phyloP scores from a whole-genome alignment of 176 grass and related monocot genomes.

The Pharus latifolius region DNA sequence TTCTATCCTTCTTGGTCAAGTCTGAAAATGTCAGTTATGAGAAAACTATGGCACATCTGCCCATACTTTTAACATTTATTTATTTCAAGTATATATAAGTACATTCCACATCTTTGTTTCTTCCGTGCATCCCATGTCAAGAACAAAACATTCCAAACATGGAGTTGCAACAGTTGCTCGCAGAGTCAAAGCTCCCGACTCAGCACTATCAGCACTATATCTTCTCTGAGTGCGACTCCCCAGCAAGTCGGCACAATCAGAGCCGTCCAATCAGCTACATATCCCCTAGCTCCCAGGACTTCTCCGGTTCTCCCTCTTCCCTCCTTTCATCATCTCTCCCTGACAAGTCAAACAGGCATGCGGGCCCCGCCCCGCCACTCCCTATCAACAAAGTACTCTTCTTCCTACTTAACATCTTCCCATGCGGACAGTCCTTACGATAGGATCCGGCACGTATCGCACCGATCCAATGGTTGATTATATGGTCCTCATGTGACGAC shows the following conservation, averaged over 20 bases:
- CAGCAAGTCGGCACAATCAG: slow-evolving; percentile 49
- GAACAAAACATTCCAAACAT: neutral
- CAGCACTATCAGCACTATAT: slow-evolving; percentile 17
- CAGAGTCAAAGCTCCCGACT: slow-evolving; percentile 9
- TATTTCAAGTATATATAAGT: too few species aligned
- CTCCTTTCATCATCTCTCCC: neutral
- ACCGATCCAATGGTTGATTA: too few species aligned
- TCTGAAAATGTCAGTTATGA: too few species aligned
- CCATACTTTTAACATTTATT: too few species aligned
- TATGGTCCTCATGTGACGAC: too few species aligned
- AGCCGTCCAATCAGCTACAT: neutral
- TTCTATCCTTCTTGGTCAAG: too few species aligned
- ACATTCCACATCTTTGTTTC: too few species aligned
- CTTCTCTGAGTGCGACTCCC: slow-evolving; percentile 4
- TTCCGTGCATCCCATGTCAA: neutral
- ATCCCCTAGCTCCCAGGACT: slow-evolving; percentile 21
- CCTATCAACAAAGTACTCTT: neutral
- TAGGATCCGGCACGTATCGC: too few species aligned
- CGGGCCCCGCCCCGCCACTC: slow-evolving; percentile 11
- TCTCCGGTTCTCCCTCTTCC: neutral
- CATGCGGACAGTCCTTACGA: too few species aligned
- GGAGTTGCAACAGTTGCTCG: neutral
- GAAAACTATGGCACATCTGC: too few species aligned
- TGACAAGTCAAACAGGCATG: slow-evolving; percentile 32
- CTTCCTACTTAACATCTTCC: too few species aligned